These are phyloP conservation scores for Mixia osmundae DNA, from an alignment of 1,284 basidiomycete genomes.

Conservation along the genomic window DNA sequence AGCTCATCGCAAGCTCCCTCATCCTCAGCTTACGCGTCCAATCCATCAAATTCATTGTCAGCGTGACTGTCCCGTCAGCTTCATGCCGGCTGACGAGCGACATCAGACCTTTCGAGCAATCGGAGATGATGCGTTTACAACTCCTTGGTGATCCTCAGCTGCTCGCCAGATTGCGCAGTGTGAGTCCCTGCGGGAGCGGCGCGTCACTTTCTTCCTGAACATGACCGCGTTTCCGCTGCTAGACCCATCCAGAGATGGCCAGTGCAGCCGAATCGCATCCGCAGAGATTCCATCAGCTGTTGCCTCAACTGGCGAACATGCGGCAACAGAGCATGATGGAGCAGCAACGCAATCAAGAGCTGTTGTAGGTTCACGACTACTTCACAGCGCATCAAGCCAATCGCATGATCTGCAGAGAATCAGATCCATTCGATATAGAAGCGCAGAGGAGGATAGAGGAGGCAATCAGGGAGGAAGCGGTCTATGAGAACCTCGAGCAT, in stretches of 20 bases:
- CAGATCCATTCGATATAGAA: slow-evolving; percentile 72
- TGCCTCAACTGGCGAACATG: slow-evolving; percentile 41
- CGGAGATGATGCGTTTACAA: slow-evolving; percentile 74
- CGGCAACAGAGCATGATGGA: slow-evolving; percentile 25
- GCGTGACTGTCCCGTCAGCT: neutral
- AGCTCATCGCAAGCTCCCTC: neutral
- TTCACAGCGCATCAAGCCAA: neutral
- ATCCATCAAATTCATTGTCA: slow-evolving; percentile 1
- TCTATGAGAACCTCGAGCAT: slow-evolving; percentile 40
- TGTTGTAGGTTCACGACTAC: slow-evolving; percentile 2
- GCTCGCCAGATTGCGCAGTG: slow-evolving; percentile 48
- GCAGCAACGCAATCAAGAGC: slow-evolving; percentile 27
- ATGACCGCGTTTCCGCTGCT: too few species aligned
- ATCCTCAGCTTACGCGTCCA: neutral
- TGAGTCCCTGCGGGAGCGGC: too few species aligned
- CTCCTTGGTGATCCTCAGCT: slow-evolving; percentile 56
- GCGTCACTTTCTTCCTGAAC: too few species aligned
- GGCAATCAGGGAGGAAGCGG: slow-evolving; percentile 65
- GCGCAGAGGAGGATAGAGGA: slow-evolving; percentile 83
- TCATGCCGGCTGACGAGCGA: slow-evolving; percentile 4
- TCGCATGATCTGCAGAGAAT: slow-evolving; percentile 31
- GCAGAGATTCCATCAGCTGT: slow-evolving; percentile 27
- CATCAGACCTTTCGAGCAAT: slow-evolving; percentile 32
- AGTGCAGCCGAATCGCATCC: slow-evolving; percentile 12
- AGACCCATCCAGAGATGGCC: slow-evolving; percentile 5